Percentiles rank a stretch among this genome's conserved stretches.
Evolutionary conservation across 441 rosid species (phyloP).

Genomic region (Corymbia calophylla): DNA sequence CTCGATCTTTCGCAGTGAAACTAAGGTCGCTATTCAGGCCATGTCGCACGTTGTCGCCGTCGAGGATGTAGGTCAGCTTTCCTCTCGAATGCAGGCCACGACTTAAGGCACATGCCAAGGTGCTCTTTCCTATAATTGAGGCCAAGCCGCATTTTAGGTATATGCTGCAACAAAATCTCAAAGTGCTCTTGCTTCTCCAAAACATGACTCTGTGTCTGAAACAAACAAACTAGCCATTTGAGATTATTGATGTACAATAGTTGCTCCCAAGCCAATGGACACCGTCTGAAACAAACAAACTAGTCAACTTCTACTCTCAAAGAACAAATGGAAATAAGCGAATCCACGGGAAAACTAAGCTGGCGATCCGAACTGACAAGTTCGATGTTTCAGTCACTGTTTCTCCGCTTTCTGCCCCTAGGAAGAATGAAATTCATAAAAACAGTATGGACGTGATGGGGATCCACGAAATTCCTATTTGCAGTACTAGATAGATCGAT

Average conservation of each 20-base stretch:
- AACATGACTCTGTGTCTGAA: background rate
- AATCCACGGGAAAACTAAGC: background rate
- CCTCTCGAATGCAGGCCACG: constrained; percentile 41
- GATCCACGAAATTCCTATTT: background rate
- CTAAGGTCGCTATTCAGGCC: constrained; percentile 58
- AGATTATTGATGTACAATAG: background rate
- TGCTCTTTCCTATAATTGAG: constrained; percentile 47
- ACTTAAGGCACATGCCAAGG: constrained; percentile 62
- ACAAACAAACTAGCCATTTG: background rate
- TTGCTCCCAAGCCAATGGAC: background rate
- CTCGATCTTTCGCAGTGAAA: constrained; percentile 59
- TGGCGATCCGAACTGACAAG: background rate
- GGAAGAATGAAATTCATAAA: background rate
- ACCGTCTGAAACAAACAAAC: no score
- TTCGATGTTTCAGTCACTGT: background rate
- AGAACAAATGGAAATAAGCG: background rate
- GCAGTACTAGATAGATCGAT: background rate
- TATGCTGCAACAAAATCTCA: background rate
- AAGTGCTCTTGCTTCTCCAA: background rate
- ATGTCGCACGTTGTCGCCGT: constrained; percentile 66
- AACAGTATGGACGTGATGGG: background rate
- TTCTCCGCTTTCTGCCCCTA: background rate
- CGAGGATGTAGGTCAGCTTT: constrained; percentile 58
- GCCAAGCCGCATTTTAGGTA: background rate
- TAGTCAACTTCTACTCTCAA: no score